Evolutionary conservation across 208 protist species (phyloP).

Genomic region (Acanthamoeba polyphaga): DNA sequence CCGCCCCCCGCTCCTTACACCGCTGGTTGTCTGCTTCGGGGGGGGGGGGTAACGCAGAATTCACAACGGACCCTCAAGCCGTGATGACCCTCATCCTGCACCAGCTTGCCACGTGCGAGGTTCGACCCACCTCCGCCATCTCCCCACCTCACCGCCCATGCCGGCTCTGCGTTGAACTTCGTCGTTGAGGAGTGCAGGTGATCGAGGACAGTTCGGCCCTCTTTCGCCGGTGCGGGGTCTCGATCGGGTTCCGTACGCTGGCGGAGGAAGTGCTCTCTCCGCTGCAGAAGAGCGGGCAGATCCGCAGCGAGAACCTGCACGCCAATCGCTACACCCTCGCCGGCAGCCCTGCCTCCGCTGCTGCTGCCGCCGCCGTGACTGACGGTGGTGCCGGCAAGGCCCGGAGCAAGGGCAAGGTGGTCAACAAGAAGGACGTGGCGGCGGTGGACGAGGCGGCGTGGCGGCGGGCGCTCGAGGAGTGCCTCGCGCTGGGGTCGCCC

Average conservation of each 20-base stretch:
- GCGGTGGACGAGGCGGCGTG: not conserved
- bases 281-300: slow-evolving; percentile 29
- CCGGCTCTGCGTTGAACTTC: not conserved
- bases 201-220: slow-evolving; percentile 50
- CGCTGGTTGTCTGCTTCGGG: no score
- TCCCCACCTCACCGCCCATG: not conserved
- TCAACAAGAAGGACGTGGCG: not conserved
- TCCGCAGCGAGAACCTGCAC: not conserved
- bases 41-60: no score
- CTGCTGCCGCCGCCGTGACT: not conserved
- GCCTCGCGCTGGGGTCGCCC: slow-evolving; percentile 12
- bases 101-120: not conserved
- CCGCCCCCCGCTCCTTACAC: not conserved
- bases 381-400: not conserved
- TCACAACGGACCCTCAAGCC: not conserved
- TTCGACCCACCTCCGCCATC: not conserved
- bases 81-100: not conserved
- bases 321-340: slow-evolving; percentile 35
- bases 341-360: not conserved
- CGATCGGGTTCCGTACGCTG: not conserved
- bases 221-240: not conserved
- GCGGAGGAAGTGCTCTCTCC: slow-evolving; percentile 43
- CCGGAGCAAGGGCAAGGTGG: not conserved
- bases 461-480: slow-evolving; percentile 10
- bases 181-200: not conserved